A percentile compares a stretch with the other conserved stretches of the same genome.
Conservation (phyloP, 306 rosid genomes). For the Vachellia collinsii region DNA sequence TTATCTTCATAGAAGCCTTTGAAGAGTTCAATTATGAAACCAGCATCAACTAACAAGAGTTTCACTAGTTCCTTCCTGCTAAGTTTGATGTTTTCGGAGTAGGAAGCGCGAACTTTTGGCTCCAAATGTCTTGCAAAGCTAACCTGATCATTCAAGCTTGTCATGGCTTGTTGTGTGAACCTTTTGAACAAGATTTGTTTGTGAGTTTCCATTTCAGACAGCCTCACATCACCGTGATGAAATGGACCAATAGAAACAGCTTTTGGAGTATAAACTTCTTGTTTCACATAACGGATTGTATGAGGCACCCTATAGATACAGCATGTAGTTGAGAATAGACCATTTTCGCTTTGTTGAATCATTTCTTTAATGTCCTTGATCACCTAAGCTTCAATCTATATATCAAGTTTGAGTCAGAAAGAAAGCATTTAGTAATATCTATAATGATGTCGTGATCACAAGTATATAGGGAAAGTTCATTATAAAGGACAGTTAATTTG, state of each 20-base stretch:
- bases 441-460: too few species aligned
- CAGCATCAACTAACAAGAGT: background rate
- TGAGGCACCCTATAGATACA: constrained; percentile 1
- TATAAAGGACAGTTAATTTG: too few species aligned
- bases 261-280: background rate
- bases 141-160: background rate
- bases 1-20: background rate
- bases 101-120: background rate
- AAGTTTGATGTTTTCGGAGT: background rate
- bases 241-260: background rate
- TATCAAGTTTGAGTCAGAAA: background rate
- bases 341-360: background rate
- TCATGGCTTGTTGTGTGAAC: background rate
- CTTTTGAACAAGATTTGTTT: background rate
- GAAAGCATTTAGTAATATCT: background rate
- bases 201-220: background rate
- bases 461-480: too few species aligned
- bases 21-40: background rate
- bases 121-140: background rate
- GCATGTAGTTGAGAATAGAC: background rate
- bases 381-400: background rate
- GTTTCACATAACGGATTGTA: background rate
- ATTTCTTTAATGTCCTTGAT: background rate
- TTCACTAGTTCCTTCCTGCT: background rate
- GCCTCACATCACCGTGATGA: background rate